phyloP scores from a whole-genome alignment of 495 filamentous ascomycete genomes.

The Aspergillus campestris region DNA sequence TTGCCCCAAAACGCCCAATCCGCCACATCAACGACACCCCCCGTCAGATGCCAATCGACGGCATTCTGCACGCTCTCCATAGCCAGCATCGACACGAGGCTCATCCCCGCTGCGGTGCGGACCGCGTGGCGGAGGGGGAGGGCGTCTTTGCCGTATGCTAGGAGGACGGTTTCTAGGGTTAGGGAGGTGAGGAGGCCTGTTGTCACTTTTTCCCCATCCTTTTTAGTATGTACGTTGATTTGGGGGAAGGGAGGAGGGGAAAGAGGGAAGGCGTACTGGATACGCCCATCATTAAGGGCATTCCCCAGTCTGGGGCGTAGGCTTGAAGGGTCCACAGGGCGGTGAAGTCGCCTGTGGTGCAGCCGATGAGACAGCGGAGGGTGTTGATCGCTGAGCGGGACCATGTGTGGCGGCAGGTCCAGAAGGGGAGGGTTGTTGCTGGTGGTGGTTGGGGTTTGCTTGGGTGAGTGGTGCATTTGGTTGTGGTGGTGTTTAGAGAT shows the following conservation, averaged over 20 bases:
- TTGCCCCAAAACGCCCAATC: slow-evolving; percentile 28
- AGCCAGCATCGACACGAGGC: slow-evolving; percentile 38
- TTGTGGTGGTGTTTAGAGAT: background rate
- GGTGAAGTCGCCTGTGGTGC: slow-evolving; percentile 37
- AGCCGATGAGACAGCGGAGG: slow-evolving; percentile 35
- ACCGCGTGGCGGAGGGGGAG: slow-evolving; percentile 28
- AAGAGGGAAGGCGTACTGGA: no score
- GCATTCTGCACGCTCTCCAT: slow-evolving; percentile 39
- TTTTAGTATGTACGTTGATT: no score
- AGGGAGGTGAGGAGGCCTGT: slow-evolving; percentile 36
- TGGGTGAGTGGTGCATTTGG: background rate
- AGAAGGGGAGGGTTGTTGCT: slow-evolving; percentile 13
- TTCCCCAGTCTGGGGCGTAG: slow-evolving; percentile 27
- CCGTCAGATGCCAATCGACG: slow-evolving; percentile 41
- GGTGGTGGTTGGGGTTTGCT: background rate
- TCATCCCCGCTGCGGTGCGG: slow-evolving; percentile 41
- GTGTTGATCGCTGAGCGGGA: slow-evolving; percentile 35
- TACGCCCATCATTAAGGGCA: slow-evolving; percentile 27
- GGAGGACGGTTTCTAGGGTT: slow-evolving; percentile 35
- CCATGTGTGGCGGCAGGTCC: slow-evolving; percentile 28
- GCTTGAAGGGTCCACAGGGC: slow-evolving; percentile 30
- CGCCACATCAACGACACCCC: slow-evolving; percentile 29
- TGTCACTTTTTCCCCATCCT: slow-evolving; percentile 21
- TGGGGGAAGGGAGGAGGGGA: no score
- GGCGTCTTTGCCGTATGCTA: slow-evolving; percentile 30